Evolutionary conservation across 345 rosid species (phyloP), one percentile per base, ranked within the genome.

Genomic region (Pugionium dolabratum): DNA sequence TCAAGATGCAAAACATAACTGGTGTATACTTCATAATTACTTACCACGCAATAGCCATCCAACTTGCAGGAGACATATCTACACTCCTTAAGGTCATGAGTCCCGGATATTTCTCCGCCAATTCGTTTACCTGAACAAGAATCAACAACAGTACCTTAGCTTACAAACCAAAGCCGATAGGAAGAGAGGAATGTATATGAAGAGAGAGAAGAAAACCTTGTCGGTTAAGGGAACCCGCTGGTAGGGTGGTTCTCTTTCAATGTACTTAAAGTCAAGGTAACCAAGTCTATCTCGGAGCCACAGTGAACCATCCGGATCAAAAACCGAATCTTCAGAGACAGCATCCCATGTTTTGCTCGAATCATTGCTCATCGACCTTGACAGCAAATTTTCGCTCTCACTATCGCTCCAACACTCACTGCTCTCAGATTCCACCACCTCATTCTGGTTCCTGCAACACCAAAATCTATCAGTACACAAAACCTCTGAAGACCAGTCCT

Each of bases 11-110:
- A 58, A 1, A 3, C 28, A 10, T 2, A 18, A 18, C 18, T 18
- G 18, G 18, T 18, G 18, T 18, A 18, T 18, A 18, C 18, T 18
- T 18, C 18, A 18, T 3, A 27, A 50, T 2, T 9, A 28, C 70
- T 76, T 68, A 88, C 96, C 96, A 89, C 5, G 96, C 85, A 64
- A 89, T 81, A 9, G 94, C 83, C 86, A 89, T 83, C 96, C 96
- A 89, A 73, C 93, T 89, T n/a, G 94, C 93, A 4, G 96, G 91
- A 7, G 86, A 86, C 70, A 89, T 78, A 76, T 89, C 89, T n/a
- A 82, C 79, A 52, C 85, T 88, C 73, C 76, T 79, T 11, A 84
- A 78, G 11, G 90, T 80, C 77, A 74, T 76, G 43, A 89, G 60
- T 46, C 76, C 88, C 0, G 81, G 83, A 74, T 80, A 54, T 50